Conservation (phyloP, 2,329 filamentous ascomycete species). For the Arthrobotrys iridis region DNA sequence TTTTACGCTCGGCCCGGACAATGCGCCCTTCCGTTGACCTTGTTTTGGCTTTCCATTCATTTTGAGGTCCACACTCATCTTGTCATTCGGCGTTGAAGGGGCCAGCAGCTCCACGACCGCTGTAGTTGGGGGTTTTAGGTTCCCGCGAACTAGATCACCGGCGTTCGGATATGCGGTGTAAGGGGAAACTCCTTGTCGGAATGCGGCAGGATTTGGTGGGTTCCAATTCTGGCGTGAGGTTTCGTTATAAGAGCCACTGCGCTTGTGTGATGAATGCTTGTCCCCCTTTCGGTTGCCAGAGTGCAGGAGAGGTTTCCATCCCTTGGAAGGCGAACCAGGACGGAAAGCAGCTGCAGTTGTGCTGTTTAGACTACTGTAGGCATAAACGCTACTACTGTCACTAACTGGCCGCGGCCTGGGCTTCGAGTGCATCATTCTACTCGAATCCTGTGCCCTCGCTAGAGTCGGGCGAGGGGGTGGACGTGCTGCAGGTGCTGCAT, state of each 20-base stretch:
- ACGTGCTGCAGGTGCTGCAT: constrained; percentile 21
- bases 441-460: constrained; percentile 44
- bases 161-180: constrained; percentile 73
- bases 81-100: constrained; percentile 67
- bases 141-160: constrained; percentile 86
- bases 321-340: constrained; percentile 38
- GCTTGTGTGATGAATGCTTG: constrained; percentile 70
- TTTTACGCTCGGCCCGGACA: constrained; percentile 80
- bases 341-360: constrained; percentile 8
- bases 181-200: constrained; percentile 58
- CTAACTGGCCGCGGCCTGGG: constrained; percentile 33
- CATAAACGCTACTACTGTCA: constrained; percentile 49
- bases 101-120: constrained; percentile 77
- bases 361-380: constrained; percentile 41
- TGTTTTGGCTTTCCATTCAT: constrained; percentile 58
- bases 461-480: constrained; percentile 28
- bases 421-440: constrained; percentile 45
- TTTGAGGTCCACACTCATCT: constrained; percentile 67
- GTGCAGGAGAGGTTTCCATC: constrained; percentile 50
- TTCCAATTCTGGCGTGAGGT: constrained; percentile 76
- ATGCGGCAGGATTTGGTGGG: constrained; percentile 63
- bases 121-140: constrained; percentile 81
- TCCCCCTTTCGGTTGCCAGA: constrained; percentile 61
- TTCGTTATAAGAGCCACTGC: constrained; percentile 87
- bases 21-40: constrained; percentile 65